A percentile compares a stretch with the other conserved stretches of the same genome.
phyloP scores from a whole-genome alignment of 2,329 filamentous ascomycete genomes.

The Helicocarpus griseus region DNA sequence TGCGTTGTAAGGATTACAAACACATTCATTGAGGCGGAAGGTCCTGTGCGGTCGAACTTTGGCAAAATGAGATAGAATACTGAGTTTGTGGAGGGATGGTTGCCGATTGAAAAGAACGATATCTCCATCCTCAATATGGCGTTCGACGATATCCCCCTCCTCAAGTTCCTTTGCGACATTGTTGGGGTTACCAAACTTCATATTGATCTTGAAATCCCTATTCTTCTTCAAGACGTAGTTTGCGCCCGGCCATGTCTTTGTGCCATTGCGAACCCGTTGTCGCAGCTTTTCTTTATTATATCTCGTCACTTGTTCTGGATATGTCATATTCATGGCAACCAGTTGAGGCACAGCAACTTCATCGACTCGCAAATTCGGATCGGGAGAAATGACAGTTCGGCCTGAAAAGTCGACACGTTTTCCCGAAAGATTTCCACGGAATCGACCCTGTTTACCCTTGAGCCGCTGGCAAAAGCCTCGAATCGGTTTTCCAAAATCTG shows the following conservation, averaged over 20 bases:
- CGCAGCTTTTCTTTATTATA: constrained; percentile 79
- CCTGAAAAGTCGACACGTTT: constrained; percentile 99
- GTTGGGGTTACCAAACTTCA: constrained; percentile 65
- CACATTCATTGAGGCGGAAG: constrained; percentile 94
- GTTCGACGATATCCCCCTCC: constrained; percentile 82
- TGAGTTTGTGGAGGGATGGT: constrained; percentile 94
- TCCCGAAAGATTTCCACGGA: constrained; percentile 91
- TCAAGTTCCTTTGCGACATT: constrained; percentile 63
- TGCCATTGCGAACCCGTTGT: constrained; percentile 64
- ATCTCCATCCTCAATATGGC: constrained; percentile 90
- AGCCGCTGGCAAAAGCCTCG: constrained; percentile 89
- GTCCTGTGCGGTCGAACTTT: constrained; percentile 93
- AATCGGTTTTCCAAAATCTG: constrained; percentile 77
- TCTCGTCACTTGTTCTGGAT: constrained; percentile 76
- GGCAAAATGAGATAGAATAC: constrained; percentile 91
- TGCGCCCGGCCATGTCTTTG: constrained; percentile 74
- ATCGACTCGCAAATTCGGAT: constrained; percentile 87
- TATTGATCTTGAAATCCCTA: constrained; percentile 58
- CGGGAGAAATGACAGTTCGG: constrained; percentile 92
- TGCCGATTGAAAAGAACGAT: constrained; percentile 97
- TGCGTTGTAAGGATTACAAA: constrained; percentile 95
- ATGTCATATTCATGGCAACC: constrained; percentile 94
- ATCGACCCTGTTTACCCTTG: constrained; percentile 95
- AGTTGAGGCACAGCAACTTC: constrained; percentile 84
- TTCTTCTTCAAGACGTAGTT: constrained; percentile 69